Conservation (phyloP, 2,329 filamentous ascomycete genomes). For the Sclerotinia trifoliorum region DNA sequence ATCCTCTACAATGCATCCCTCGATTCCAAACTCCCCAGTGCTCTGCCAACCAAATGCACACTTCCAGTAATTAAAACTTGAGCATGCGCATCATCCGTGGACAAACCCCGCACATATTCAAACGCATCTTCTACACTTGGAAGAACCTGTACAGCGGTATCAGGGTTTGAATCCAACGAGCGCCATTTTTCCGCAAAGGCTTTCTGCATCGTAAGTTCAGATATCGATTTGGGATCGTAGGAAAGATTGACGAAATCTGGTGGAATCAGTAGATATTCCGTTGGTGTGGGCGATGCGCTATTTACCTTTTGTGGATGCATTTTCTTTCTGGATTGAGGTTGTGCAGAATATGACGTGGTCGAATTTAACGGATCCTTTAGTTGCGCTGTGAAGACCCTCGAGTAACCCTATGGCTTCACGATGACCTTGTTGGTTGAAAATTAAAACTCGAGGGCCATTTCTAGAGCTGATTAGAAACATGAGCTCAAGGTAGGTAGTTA, state of each 20-base stretch:
- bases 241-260: constrained; percentile 58
- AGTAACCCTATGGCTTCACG: constrained; percentile 50
- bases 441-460: constrained; percentile 53
- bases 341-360: constrained; percentile 78
- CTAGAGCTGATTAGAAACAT: constrained; percentile 28
- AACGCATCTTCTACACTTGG: constrained; percentile 58
- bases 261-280: background rate
- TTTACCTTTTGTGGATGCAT: constrained; percentile 50
- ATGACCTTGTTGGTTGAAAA: constrained; percentile 82
- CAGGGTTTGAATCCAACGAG: constrained; percentile 20
- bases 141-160: constrained; percentile 41
- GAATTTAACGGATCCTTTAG: constrained; percentile 52
- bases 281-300: background rate
- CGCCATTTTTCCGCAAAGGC: constrained; percentile 45
- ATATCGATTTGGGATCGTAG: constrained; percentile 41
- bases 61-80: constrained; percentile 57
- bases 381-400: constrained; percentile 48
- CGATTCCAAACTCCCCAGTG: constrained; percentile 68
- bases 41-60: constrained; percentile 63
- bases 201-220: constrained; percentile 64
- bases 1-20: constrained; percentile 28
- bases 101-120: constrained; percentile 45
- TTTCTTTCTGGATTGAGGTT: constrained; percentile 58
- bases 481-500: background rate
- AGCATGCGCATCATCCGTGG: constrained; percentile 29